Conservation (phyloP, 805 yeast genomes). For the Pichia eremophila region DNA sequence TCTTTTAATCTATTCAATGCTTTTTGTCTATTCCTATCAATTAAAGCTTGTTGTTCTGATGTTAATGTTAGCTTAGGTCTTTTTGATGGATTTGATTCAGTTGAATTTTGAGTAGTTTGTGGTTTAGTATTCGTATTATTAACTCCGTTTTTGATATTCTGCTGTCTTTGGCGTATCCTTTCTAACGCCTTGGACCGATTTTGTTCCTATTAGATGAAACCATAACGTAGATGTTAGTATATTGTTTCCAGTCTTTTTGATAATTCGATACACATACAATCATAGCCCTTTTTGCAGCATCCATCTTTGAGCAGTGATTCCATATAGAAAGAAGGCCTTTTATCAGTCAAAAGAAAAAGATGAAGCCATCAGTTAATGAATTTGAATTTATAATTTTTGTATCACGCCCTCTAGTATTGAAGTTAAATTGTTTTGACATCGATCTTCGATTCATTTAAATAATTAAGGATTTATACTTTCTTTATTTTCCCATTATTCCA, state of each 20-base stretch:
- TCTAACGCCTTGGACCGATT: slow-evolving; percentile 57
- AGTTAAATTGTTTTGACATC: no score
- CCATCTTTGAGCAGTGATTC: background rate
- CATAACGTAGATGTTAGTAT: no score
- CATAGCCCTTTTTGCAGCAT: slow-evolving; percentile 1
- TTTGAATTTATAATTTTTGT: no score
- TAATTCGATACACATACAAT: slow-evolving; percentile 1
- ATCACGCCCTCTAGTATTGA: no score
- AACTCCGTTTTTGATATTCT: slow-evolving; percentile 8
- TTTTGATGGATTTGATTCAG: background rate
- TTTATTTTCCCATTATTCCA: no score
- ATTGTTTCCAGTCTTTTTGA: no score
- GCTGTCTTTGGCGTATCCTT: slow-evolving; percentile 39
- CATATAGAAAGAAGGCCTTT: no score
- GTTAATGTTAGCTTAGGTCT: slow-evolving; percentile 21
- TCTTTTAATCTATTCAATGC: slow-evolving; percentile 34
- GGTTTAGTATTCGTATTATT: background rate
- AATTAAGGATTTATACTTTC: no score
- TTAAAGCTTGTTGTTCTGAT: slow-evolving; percentile 38
- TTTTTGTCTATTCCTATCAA: slow-evolving; percentile 43
- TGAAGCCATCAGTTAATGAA: no score
- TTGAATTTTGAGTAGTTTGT: background rate
- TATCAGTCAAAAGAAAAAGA: no score
- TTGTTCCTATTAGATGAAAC: slow-evolving; percentile 35
- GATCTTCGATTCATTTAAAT: no score